Evolutionary conservation across 225 moss, liverwort and hornwort species (phyloP), one percentile per base, ranked within the genome.

Genomic region (Straminergon stramineum): DNA sequence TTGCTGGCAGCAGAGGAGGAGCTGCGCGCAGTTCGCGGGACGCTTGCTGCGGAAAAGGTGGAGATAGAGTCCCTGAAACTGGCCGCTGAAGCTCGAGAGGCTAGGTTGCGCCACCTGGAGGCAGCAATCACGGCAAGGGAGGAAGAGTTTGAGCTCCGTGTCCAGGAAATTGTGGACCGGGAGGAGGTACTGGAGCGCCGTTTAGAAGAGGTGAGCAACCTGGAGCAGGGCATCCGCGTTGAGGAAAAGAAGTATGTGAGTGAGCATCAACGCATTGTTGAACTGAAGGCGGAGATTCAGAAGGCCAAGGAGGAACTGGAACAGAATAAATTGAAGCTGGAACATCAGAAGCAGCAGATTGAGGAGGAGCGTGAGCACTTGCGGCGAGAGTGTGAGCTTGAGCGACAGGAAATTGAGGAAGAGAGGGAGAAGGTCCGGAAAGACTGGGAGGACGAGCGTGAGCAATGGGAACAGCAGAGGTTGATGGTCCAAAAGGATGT

Each of bases 391-490:
- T 93, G 93, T 81, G 94, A 95, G 87, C 94, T 95, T 60, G 94
- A 95, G 89, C 92, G 93, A 69, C 91, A 92, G 90, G 93, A 95
- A 81, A 95, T 95, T 35, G 93, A 95, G 80, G 94, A 93, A 89
- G 94, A 93, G 82, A 91, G 94, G 81, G 94, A 93, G 84, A 95
- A 93, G 92, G 94, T 95, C 60, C 92, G 92, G 41, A 93, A 87
- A 62, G 96, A 97, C 70, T 96, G 96, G 93, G 96, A 96, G 32
- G 81, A 90, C 28, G 95, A 96, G 93, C 91, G 95, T 73, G 93
- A 94, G 67, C 92, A 93, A 73, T 92, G 97, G 88, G 91, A 89
- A 60, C 92, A 96, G 82, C 93, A 96, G 90, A 95, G 93, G 87
- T 85, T 90, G 48, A 68, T 75, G 15, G 67, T 97, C 15, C 96